Base-by-base conservation (phyloP, 192 early-diverging fungal genomes). In the Chytriomyces sp. region DNA sequence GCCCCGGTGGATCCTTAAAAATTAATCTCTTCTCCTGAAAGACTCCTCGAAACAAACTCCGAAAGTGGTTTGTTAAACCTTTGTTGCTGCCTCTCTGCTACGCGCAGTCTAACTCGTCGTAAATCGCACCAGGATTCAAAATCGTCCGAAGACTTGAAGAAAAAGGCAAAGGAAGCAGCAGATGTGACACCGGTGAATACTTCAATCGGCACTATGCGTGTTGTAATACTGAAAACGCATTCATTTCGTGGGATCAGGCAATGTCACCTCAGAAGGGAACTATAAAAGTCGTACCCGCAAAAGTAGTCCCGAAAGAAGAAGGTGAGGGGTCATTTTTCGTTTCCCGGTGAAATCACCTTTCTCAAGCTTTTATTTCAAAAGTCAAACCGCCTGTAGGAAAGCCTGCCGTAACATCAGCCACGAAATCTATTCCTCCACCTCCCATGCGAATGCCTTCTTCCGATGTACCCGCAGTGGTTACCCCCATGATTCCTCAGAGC, bases 271-370 rank as follows among this genome's bases (percentile, higher is more conserved):
- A 23, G 50, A 75, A 75, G 2, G 28, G 7, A 50, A 43, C 45
- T 5, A 75, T 75, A 45, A 75, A 75, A 65, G 73, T 77, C 7
- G 66, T 70, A 7, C 76, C 76, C 20, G 45, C 64, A 75, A 46
- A 78, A 70, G n/a, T 69, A 13, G 83, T 81, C 49, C 63, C 59
- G 9, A 86, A 84, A 77, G 86, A 87, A 45, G 69, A 83, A 62
- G 83, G 86, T n/a, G 47, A 71, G 57, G 57, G 20, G 2, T 57
- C 28, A 53, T 35, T 28, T n/a, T 46, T 75, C 63, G 26, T 16
- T 35, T 35, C 3, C 35, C 35, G 35, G 0, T 35, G 35, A 4
- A 35, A 35, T 35, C 35, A 3, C 53, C 20, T 57, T 57, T 70
- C 46, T 45, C 18, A 11, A 76, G 1, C 4, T 79, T 13, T 59